Percentiles rank a stretch among this genome's conserved stretches.
Conservation (phyloP, 2,329 filamentous ascomycete species). For the Sporothrix schenckii region DNA sequence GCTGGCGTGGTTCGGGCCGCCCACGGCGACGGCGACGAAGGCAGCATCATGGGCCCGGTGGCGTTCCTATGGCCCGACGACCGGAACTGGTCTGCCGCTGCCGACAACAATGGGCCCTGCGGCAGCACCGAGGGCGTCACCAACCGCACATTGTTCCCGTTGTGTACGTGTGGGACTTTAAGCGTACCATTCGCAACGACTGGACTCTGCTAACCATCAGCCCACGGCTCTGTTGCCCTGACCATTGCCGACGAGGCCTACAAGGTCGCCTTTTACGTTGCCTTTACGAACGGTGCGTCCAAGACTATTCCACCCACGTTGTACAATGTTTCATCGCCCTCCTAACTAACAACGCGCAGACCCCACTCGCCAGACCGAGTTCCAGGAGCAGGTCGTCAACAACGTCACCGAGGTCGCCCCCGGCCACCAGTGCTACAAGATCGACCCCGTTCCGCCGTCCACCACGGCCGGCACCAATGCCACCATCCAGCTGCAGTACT, state of each 20-base stretch:
- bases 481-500: constrained; percentile 47
- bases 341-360: constrained; percentile 32
- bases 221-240: constrained; percentile 34
- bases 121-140: constrained; percentile 50
- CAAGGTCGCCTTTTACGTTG: constrained; percentile 35
- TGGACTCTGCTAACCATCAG: constrained; percentile 12
- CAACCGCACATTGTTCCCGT: constrained; percentile 56
- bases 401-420: constrained; percentile 41
- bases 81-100: constrained; percentile 52
- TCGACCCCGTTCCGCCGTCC: constrained; percentile 39
- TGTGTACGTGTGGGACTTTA: constrained; percentile 43
- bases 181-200: neutral
- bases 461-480: constrained; percentile 43
- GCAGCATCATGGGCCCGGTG: constrained; percentile 55
- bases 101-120: constrained; percentile 57
- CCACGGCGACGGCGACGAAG: constrained; percentile 40
- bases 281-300: constrained; percentile 46
- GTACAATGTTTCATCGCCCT: neutral
- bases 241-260: constrained; percentile 37
- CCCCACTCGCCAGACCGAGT: constrained; percentile 43
- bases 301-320: too few species aligned
- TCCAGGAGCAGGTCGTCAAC: constrained; percentile 41
- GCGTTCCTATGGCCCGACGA: constrained; percentile 60
- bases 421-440: constrained; percentile 47
- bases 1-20: constrained; percentile 27